Conservation (phyloP, 179 eudicot species). For the Camellia oleifera region DNA sequence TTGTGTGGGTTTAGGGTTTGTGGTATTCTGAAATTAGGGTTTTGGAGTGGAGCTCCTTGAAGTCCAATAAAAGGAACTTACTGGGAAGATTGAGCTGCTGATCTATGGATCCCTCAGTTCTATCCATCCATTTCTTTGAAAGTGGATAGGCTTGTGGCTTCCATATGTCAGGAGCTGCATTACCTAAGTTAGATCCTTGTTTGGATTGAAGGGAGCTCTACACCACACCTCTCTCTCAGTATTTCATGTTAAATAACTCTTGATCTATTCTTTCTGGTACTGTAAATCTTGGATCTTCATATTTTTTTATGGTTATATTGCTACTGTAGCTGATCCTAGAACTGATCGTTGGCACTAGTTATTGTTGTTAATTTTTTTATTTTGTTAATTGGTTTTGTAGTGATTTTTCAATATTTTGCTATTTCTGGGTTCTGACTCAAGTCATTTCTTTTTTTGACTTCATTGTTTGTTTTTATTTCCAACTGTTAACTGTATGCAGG, state of each 20-base stretch:
- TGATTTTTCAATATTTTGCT: neutral
- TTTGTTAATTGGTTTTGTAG: neutral
- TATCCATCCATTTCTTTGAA: conserved; percentile 13
- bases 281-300: neutral
- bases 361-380: neutral
- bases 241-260: neutral
- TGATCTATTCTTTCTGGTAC: neutral
- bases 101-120: conserved; percentile 64
- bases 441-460: neutral
- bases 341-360: no score
- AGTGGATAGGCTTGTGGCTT: conserved; percentile 45
- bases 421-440: neutral
- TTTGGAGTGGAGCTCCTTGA: conserved; percentile 64
- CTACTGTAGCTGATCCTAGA: neutral
- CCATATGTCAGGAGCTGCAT: conserved; percentile 64
- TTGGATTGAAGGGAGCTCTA: conserved; percentile 96
- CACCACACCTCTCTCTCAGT: conserved; percentile 13
- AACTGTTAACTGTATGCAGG: neutral
- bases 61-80: conserved; percentile 56
- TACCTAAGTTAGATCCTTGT: conserved; percentile 38
- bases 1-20: neutral
- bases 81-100: conserved; percentile 62
- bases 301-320: neutral
- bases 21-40: conserved; percentile 13
- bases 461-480: neutral